Evolutionary conservation across 305 asterid species (phyloP).

Genomic region (Fraxinus paxiana): DNA sequence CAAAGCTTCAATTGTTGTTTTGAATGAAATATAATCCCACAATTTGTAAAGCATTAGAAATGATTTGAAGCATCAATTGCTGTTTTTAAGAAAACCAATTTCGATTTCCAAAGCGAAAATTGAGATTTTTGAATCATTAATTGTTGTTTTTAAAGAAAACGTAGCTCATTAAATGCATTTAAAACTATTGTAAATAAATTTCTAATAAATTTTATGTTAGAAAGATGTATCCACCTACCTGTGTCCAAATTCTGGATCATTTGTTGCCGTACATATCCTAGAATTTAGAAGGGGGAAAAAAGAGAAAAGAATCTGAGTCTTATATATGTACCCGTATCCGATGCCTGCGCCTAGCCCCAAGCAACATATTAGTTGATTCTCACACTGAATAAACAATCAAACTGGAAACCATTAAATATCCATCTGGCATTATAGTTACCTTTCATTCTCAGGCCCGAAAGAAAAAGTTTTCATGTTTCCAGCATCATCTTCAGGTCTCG

Average conservation of each 20-base stretch:
- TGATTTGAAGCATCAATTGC: not conserved
- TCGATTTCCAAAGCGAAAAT: not conserved
- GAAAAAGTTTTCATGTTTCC: conserved; percentile 17
- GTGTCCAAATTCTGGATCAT: not conserved
- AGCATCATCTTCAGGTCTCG: conserved; percentile 20
- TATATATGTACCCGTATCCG: not conserved
- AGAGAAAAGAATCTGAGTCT: not conserved
- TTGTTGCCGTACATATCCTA: not conserved
- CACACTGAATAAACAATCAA: not conserved
- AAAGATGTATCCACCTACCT: not conserved
- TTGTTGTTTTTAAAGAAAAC: not conserved
- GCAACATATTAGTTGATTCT: not conserved
- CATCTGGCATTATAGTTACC: conserved; percentile 20
- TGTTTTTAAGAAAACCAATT: not conserved
- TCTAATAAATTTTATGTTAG: not conserved
- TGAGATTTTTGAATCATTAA: not conserved
- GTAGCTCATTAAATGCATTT: not conserved
- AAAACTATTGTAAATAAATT: not conserved
- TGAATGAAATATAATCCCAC: not conserved
- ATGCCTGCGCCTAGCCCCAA: not conserved
- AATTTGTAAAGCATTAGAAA: not conserved
- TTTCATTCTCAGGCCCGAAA: conserved; percentile 17
- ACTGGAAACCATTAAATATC: not conserved
- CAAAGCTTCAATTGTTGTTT: not conserved
- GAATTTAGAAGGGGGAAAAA: not conserved